Percentiles rank a stretch among this genome's conserved stretches.
Evolutionary conservation across 306 rosid species (phyloP).

Genomic region (Vigna trinervia): DNA sequence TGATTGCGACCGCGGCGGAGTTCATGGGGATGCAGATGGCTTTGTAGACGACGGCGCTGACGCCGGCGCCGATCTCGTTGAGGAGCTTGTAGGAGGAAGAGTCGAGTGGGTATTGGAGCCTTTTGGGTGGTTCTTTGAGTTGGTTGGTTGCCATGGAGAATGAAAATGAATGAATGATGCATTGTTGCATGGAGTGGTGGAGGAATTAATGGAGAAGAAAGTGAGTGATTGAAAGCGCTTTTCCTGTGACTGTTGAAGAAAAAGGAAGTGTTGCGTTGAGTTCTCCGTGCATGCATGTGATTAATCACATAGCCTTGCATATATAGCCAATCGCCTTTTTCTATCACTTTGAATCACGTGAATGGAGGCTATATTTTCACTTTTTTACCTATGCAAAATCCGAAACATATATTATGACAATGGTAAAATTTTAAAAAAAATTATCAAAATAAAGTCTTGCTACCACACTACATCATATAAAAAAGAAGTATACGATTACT

Average conservation of each 20-base stretch:
- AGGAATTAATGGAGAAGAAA: constrained; percentile 29
- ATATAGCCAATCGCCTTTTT: too few species aligned
- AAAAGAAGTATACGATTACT: too few species aligned
- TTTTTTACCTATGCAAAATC: too few species aligned
- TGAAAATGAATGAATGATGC: neutral
- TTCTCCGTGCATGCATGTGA: constrained; percentile 56
- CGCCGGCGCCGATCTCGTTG: constrained; percentile 59
- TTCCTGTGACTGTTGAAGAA: constrained; percentile 55
- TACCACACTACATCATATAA: too few species aligned
- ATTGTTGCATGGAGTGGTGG: neutral
- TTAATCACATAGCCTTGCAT: neutral
- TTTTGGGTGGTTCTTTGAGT: constrained; percentile 35
- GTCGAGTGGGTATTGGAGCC: constrained; percentile 63
- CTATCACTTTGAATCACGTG: too few species aligned
- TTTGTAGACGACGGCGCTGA: constrained; percentile 65
- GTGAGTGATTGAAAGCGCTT: constrained; percentile 42
- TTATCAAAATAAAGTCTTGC: too few species aligned
- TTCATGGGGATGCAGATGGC: constrained; percentile 63
- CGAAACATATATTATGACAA: too few species aligned
- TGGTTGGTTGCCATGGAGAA: constrained; percentile 42
- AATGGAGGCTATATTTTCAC: too few species aligned
- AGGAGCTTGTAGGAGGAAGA: constrained; percentile 48
- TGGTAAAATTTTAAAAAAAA: too few species aligned
- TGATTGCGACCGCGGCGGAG: constrained; percentile 65
- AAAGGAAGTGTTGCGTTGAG: constrained; percentile 42